Base-by-base conservation (phyloP, 164 flowering plant genomes). In the Chimonanthus salicifolius region DNA sequence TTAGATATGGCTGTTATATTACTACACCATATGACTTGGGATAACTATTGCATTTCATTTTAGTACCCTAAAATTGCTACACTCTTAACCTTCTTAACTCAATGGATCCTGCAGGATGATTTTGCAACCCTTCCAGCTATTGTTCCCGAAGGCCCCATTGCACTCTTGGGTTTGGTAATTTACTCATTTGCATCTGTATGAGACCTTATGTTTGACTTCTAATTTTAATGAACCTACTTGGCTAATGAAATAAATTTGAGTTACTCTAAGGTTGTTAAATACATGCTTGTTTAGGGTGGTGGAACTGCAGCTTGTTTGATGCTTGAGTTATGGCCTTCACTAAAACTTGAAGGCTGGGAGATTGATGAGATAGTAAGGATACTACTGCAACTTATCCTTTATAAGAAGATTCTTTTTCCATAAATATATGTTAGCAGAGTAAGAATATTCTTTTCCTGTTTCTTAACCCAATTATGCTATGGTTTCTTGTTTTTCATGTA, bases 281-380 rank as follows among this genome's bases (percentile, higher is more conserved):
- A 21, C 64, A 15, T 77, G 66, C 10, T 47, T 70, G 70, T 73
- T 77, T 76, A 91, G 97, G 98, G 94, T 66, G 98, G 92, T 66
- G 97, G 95, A 69, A 94, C 97, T 8, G 86, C 85, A 51, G 97
- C 94, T 16, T 92, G 83, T 78, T 79, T 92, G 74, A 82, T 94
- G 83, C 96, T 94, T 67, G 87, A 88, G 62, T 70, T 83, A 58
- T 92, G 94, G 92, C 98, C 98, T 73, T 85, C 88, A 0, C 75
- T 90, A 82, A 83, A 82, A 74, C 85, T 94, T 71, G 85, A 92
- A 6, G 97, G 96, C 47, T 94, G 97, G 98, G 98, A 94, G 79
- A 88, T 94, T 70, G 98, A 94, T 79, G 83, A 78, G 63, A 87
- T 94, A 75, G 97, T 91, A 84, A 84, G 80, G 64, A 4, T 20